phyloP scores from a whole-genome alignment of 352 stramenopile species.

The Globisporangium emineosum region DNA sequence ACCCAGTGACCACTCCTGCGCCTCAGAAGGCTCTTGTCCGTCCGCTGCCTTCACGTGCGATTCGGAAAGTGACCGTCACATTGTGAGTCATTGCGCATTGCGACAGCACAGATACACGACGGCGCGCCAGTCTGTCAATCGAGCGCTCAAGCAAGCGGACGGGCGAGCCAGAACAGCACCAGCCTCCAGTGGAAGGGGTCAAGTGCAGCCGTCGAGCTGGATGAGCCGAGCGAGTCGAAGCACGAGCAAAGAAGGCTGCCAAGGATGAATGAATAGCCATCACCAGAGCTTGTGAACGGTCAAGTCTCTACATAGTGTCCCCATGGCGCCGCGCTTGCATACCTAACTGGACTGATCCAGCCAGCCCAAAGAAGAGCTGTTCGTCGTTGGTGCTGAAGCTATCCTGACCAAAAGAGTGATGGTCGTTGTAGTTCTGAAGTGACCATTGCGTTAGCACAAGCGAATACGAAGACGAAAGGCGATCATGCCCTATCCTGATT shows the following conservation, averaged over 20 bases:
- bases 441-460: background rate
- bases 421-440: background rate
- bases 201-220: background rate
- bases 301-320: no score
- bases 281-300: no score
- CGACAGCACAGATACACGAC: background rate
- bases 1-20: background rate
- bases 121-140: background rate
- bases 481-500: background rate
- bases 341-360: no score
- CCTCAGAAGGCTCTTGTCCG: background rate
- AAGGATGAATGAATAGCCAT: no score
- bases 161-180: background rate
- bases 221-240: no score
- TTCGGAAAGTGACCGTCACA: constrained; percentile 41
- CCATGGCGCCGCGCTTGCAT: no score
- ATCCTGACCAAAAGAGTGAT: background rate
- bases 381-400: background rate
- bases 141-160: background rate
- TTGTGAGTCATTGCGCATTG: constrained; percentile 20
- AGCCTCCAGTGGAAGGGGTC: background rate
- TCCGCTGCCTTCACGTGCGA: constrained; percentile 20
- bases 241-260: no score
- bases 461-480: background rate
- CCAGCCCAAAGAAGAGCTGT: no score